Base-by-base conservation (phyloP, 208 protist genomes). In the Trypanosomatidae sp. region DNA sequence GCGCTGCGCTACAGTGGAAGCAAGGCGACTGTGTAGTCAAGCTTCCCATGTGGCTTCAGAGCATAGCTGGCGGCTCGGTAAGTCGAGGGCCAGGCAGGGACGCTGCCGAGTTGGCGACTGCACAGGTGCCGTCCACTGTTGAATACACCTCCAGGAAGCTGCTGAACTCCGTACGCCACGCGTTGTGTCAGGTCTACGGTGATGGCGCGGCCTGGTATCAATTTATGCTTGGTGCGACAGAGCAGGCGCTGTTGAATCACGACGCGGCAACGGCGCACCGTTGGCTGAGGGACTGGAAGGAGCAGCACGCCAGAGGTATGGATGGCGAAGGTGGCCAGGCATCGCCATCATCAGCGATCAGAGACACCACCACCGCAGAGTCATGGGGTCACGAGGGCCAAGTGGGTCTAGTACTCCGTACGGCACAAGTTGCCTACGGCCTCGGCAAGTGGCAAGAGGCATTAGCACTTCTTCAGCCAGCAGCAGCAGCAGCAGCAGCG, bases 131-230 rank as follows among this genome's bases (percentile, higher is more conserved):
- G 15, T 39, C 22, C 44, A 53, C 64, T 25, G 64, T 53, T 6
- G 46, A 66, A 6, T 53, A 47, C 6, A 7, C 49, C 0, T 64
- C 77, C 25, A 55, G 71, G 44, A 47, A 67, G 68, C 58, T 84
- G 59, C 46, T 72, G 3, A 69, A 85, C 68, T 71, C 74, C 0
- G 80, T 85, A 7, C 80, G 80, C 4, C 66, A 73, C 22, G 72
- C 73, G 5, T 73, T 85, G 22, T 76, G 76, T 30, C 80, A 81
- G 46, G n/a, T 85, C 2, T 81, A 70, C 53, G 76, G 73, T 43
- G 49, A 74, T 30, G 36, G n/a, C 7, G 71, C 73, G 1, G 76
- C 52, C 19, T 76, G 62, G 76, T 74, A 65, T 55, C n/a, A 10
- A 19, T 77, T 71, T 25, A 12, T 76, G 25, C 69, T 76, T 1